Evolutionary conservation across 1,139 yeast genomes (phyloP).

Genomic region (Pichia norvegensis): DNA sequence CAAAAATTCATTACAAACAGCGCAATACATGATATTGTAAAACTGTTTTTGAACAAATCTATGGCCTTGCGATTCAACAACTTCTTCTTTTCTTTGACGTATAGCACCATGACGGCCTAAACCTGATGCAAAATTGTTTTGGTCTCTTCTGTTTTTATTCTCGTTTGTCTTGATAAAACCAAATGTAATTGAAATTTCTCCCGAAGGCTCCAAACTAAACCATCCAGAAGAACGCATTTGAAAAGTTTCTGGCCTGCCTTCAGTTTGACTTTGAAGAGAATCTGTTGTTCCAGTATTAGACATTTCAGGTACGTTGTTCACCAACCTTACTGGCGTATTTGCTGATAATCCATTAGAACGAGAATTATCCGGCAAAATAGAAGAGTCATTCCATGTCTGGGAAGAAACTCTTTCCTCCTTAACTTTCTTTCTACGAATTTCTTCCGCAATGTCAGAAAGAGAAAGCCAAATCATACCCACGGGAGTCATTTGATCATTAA

Average conservation of each 20-base stretch:
- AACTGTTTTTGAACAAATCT: slow-evolving; percentile 93
- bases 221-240: slow-evolving; percentile 56
- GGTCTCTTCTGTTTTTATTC: slow-evolving; percentile 25
- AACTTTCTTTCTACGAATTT: slow-evolving; percentile 81
- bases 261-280: too few relatives aligned
- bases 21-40: slow-evolving; percentile 94
- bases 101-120: slow-evolving; percentile 98
- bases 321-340: slow-evolving; percentile 4
- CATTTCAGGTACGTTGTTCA: not conserved
- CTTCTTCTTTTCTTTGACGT: slow-evolving; percentile 89
- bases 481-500: slow-evolving; percentile 60
- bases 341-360: not conserved
- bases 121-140: slow-evolving; percentile 45
- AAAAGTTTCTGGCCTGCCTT: not conserved
- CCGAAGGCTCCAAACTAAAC: slow-evolving; percentile 91
- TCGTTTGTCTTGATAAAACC: slow-evolving; percentile 69
- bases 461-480: slow-evolving; percentile 93
- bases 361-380: slow-evolving; percentile 21
- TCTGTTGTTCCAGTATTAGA: not conserved
- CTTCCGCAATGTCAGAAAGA: slow-evolving; percentile 86
- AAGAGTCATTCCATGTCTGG: slow-evolving; percentile 81
- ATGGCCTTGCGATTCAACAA: slow-evolving; percentile 93
- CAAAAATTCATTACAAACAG: slow-evolving; percentile 90
- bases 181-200: slow-evolving; percentile 70
- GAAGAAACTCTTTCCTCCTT: slow-evolving; percentile 63